Conservation (phyloP, 768 basidiomycete species). For the Mycena capillaripes region DNA sequence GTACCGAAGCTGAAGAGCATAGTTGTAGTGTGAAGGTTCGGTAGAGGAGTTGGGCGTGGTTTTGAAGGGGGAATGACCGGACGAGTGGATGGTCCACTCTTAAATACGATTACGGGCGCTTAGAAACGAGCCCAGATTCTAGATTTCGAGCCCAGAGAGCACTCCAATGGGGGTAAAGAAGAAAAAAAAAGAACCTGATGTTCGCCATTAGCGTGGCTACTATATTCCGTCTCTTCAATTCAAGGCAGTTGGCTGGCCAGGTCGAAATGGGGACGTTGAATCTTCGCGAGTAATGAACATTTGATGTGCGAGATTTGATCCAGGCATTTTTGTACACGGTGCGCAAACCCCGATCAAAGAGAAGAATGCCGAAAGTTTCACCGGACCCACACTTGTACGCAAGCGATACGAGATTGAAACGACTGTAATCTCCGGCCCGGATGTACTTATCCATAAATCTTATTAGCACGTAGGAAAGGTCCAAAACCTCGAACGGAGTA, state of each 20-base stretch:
- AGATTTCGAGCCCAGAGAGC: no score
- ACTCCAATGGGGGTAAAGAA: no score
- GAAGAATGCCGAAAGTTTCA: neutral
- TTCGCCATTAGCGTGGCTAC: neutral
- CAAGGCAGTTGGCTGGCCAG: neutral
- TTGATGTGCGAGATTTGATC: no score
- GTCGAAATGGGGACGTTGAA: neutral
- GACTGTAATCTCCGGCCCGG: neutral
- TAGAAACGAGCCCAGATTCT: no score
- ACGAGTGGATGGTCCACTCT: no score
- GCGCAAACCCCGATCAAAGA: neutral
- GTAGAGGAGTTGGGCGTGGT: no score
- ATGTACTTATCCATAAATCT: neutral
- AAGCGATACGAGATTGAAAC: neutral
- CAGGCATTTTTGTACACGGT: neutral
- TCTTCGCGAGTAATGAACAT: neutral
- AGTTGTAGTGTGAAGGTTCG: no score
- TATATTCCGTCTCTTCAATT: neutral
- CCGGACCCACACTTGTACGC: neutral
- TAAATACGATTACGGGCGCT: no score
- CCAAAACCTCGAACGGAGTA: neutral
- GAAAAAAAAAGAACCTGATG: no score
- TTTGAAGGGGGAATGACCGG: no score
- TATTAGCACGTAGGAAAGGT: neutral
- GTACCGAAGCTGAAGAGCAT: no score